phyloP scores from a whole-genome alignment of 2,329 filamentous ascomycete species.

The Cadophora sp. region DNA sequence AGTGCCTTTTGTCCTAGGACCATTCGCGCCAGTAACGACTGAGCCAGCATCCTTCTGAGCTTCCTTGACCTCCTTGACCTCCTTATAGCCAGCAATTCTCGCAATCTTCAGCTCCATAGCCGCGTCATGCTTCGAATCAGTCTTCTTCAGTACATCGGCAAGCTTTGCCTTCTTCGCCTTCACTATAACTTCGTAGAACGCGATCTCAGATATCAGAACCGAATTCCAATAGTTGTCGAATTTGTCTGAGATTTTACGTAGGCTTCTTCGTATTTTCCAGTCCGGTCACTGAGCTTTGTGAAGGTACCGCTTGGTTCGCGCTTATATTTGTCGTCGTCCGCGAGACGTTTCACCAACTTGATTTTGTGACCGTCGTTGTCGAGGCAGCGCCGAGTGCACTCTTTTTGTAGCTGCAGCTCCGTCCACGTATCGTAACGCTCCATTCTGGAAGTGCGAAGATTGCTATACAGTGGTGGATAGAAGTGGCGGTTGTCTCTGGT shows the following conservation, averaged over 20 bases:
- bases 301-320: neutral
- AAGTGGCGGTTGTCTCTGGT: neutral
- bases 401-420: neutral
- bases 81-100: neutral
- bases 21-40: neutral
- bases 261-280: neutral
- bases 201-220: conserved; percentile 3
- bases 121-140: neutral
- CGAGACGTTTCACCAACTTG: neutral
- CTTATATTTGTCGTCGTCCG: neutral
- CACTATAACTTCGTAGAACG: neutral
- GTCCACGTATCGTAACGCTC: conserved; percentile 10
- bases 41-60: neutral
- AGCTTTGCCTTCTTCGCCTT: neutral
- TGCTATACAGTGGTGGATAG: neutral
- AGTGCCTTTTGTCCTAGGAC: neutral
- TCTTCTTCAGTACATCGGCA: neutral
- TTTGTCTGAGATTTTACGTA: neutral
- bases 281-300: neutral
- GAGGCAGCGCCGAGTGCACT: neutral
- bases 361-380: neutral
- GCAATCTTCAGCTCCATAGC: neutral
- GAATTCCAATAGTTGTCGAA: conserved; percentile 7
- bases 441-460: neutral
- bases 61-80: neutral